Evolutionary conservation across 768 basidiomycete genomes (phyloP), one percentile per base, ranked within the genome.

Genomic region (Amanita pseudoporphyria): DNA sequence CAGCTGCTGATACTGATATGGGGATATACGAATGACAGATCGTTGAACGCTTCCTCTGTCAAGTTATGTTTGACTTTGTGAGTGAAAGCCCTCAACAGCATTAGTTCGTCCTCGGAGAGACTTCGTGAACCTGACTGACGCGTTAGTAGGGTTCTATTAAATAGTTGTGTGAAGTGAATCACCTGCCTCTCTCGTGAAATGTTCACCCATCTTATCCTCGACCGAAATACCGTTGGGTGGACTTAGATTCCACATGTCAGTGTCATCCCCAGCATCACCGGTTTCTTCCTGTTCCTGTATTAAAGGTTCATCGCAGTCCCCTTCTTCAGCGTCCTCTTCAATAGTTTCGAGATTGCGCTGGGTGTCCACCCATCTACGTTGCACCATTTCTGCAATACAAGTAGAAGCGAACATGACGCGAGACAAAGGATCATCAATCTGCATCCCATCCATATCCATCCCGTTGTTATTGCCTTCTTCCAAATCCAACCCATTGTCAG

Each of bases 171-270:
- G 19, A 46, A n/a, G n/a, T n/a, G n/a, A n/a, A n/a, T n/a, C n/a
- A n/a, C n/a, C n/a, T n/a, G n/a, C n/a, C n/a, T n/a, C n/a, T n/a
- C 16, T 32, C 21, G 19, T 21, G n/a, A 18, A 46, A 16, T 33
- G 21, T 19, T 46, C 30, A 6, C 35, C 16, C 28, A 46, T 5
- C 45, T 22, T 19, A 33, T 46, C 45, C 35, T 33, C 26, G n/a
- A 28, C 10, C 26, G 45, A 42, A 24, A 42, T 42, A 13, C 40
- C 40, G n/a, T n/a, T n/a, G n/a, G n/a, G n/a, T n/a, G n/a, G n/a
- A n/a, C n/a, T 46, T 14, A 33, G 12, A 21, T 46, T 46, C 45
- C 26, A 21, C 45, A 21, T 19, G 30, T 46, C 45, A 46, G 31
- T 16, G 16, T 46, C 45, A 46, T 36, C n/a, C n/a, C n/a, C 35